phyloP scores from a whole-genome alignment of 352 stramenopile species.

The Phytophthora agathidicida region DNA sequence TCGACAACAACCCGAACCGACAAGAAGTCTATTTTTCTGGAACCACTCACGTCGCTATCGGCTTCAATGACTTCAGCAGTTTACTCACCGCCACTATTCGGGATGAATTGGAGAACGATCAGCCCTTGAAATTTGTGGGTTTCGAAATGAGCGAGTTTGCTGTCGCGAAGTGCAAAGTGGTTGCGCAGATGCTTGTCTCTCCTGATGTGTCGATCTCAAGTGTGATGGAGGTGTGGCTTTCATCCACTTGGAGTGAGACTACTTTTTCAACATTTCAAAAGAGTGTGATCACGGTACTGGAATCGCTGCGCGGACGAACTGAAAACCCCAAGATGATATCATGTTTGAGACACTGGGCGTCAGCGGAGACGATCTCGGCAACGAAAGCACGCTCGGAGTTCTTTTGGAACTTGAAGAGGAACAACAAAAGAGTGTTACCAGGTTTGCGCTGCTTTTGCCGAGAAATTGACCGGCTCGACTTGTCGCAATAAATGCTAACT shows the following conservation, averaged over 20 bases:
- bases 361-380: slow-evolving; percentile 19
- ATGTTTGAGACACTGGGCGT: slow-evolving; percentile 30
- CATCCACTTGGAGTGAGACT: slow-evolving; percentile 25
- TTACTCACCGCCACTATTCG: slow-evolving; percentile 10
- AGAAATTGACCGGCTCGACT: slow-evolving; percentile 21
- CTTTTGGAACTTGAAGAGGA: slow-evolving; percentile 21
- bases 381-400: slow-evolving; percentile 20
- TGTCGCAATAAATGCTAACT: slow-evolving; percentile 32
- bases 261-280: slow-evolving; percentile 23
- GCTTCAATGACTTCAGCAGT: slow-evolving; percentile 31
- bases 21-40: slow-evolving; percentile 24
- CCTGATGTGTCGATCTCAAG: slow-evolving; percentile 13
- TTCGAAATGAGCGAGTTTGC: slow-evolving; percentile 38
- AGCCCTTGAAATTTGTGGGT: slow-evolving; percentile 26
- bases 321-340: slow-evolving; percentile 29
- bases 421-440: slow-evolving; percentile 7
- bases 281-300: slow-evolving; percentile 10
- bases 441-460: slow-evolving; percentile 15
- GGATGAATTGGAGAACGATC: background rate
- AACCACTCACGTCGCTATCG: slow-evolving; percentile 30
- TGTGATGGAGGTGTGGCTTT: slow-evolving; percentile 38
- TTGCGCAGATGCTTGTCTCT: slow-evolving; percentile 30
- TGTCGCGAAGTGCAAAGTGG: slow-evolving; percentile 32
- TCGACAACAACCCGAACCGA: slow-evolving; percentile 14
- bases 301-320: background rate